Evolutionary conservation across 2,329 filamentous ascomycete species (phyloP).

Genomic region (Aspergillus hiratsukae): DNA sequence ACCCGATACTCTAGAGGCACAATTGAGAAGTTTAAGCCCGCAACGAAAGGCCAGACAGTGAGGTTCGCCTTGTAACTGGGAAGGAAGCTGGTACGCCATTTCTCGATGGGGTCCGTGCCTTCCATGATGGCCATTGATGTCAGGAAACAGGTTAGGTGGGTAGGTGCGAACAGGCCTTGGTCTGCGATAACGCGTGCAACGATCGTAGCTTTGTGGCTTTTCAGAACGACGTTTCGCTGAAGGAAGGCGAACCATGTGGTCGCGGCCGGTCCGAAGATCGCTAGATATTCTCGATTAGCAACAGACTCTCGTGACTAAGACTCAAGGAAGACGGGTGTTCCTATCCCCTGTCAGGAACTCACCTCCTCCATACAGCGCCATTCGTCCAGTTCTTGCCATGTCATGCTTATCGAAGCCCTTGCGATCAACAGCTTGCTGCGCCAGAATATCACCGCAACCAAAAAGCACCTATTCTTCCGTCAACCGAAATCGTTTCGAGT

Average conservation of each 20-base stretch:
- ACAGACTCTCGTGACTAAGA: background rate
- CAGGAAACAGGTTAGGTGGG: conserved; percentile 76
- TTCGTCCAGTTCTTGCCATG: conserved; percentile 44
- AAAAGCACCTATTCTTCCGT: conserved; percentile 64
- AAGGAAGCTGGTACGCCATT: conserved; percentile 66
- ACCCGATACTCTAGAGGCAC: conserved; percentile 79
- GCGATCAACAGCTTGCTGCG: conserved; percentile 86
- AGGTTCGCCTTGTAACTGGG: conserved; percentile 76
- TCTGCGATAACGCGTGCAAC: conserved; percentile 73
- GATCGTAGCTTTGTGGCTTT: conserved; percentile 64
- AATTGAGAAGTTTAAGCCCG: conserved; percentile 81
- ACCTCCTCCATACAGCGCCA: conserved; percentile 49
- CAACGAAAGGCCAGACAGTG: conserved; percentile 81
- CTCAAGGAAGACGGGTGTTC: background rate
- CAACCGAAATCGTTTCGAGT: background rate
- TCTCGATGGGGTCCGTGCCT: conserved; percentile 61
- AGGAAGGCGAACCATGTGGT: conserved; percentile 84
- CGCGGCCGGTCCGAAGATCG: conserved; percentile 80
- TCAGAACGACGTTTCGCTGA: conserved; percentile 63
- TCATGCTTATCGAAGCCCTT: conserved; percentile 74
- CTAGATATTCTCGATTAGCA: conserved; percentile 29
- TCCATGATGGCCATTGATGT: conserved; percentile 80
- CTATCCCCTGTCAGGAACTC: conserved; percentile 10
- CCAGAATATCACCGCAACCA: conserved; percentile 82
- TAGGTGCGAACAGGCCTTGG: conserved; percentile 78